Percentiles rank a stretch among this genome's conserved stretches.
Evolutionary conservation across 768 basidiomycete species (phyloP).

Genomic region (Mrakia frigida): DNA sequence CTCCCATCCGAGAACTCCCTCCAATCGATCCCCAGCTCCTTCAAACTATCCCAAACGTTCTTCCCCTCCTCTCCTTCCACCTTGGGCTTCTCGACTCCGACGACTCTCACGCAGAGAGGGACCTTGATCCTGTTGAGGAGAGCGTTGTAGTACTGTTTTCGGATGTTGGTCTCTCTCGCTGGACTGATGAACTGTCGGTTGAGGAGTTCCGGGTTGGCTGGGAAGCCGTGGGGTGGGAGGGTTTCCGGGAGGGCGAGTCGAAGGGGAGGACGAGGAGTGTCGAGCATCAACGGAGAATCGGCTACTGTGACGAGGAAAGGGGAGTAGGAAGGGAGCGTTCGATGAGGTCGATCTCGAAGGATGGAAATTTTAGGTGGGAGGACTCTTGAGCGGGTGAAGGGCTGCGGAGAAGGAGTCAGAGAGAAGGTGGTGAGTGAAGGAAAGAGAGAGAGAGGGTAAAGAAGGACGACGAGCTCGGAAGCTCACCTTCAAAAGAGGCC

Average conservation of each 20-base stretch:
- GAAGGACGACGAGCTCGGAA: not conserved
- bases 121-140: not conserved
- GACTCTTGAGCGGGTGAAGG: conserved; percentile 1
- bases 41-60: not conserved
- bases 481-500: conserved; percentile 1
- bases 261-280: not conserved
- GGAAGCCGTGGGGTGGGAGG: not conserved
- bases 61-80: not conserved
- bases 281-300: not conserved
- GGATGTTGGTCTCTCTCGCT: conserved; percentile 6
- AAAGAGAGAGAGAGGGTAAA: not conserved
- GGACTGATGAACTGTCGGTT: conserved; percentile 11
- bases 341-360: not conserved
- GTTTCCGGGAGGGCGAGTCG: conserved; percentile 14
- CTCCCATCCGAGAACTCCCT: not conserved
- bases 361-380: not conserved
- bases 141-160: conserved; percentile 13
- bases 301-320: conserved; percentile 4
- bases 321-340: conserved; percentile 17
- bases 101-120: conserved; percentile 9
- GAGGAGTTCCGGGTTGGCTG: conserved; percentile 9
- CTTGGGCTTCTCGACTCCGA: not conserved
- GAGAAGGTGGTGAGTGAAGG: not conserved
- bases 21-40: conserved; percentile 14
- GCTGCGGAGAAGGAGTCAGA: not conserved